Base-by-base conservation (phyloP, 768 basidiomycete genomes). In the Tulasnella sp. region DNA sequence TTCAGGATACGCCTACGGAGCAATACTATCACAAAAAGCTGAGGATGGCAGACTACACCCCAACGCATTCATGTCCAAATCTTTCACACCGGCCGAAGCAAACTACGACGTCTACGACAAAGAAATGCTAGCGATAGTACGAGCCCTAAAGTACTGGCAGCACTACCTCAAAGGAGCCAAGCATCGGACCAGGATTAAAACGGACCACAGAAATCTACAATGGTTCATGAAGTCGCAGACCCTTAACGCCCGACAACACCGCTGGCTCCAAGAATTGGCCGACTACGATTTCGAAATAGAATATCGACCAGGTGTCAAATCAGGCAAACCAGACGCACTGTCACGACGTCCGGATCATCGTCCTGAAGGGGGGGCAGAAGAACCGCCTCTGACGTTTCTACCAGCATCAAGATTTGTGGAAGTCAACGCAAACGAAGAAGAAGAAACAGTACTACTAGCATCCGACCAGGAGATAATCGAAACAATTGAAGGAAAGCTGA, bases 61-160 rank as follows among this genome's bases (percentile, higher is more conserved):
- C 14, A 67, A 78, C 29, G 77, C 69, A 31, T 78, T 49, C 39
- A 22, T 52, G 29, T 78, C 78, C 29, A 58, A 70, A 36, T 69
- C 68, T 9, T 34, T 78, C 52, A 49, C 58, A 17, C 64, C 67
- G 37, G 78, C 78, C 34, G 78, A 78, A 40, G 19, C 17, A 19
- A 79, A 78, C 52, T 78, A 83, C 77, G 75, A 79, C 39, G 79
- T 81, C 22, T 77, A 80, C 74, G 82, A 83, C 69, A 82, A 82
- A 75, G 82, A 83, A 67, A 40, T 82, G 9, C 77, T 82, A 7
- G 82, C 82, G n/a, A 80, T 82, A n/a, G n/a, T 70, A 37, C n/a
- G 54, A 72, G 71, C 76, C 40, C 75, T 77, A 42, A 34, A 58
- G 36, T 14, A 72, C n/a, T 72, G 71, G 71, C 17, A 39, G 31